phyloP scores from a whole-genome alignment of 441 rosid species.

The Populus trichocarpa region DNA sequence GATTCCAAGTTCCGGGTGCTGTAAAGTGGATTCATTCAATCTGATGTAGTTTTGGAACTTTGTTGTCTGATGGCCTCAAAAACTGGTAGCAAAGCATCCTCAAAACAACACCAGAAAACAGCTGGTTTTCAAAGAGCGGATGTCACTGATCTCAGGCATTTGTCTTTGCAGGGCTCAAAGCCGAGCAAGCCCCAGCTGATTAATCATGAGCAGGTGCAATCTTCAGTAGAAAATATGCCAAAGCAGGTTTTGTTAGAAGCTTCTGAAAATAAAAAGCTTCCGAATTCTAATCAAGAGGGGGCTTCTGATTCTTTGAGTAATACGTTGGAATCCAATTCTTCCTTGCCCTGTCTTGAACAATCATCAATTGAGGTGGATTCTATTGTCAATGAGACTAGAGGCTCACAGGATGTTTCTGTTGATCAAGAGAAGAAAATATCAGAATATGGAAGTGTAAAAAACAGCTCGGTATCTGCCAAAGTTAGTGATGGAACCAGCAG shows the following conservation, averaged over 20 bases:
- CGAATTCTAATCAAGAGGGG: constrained; percentile 39
- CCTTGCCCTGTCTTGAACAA: constrained; percentile 35
- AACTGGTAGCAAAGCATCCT: constrained; percentile 33
- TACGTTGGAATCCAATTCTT: constrained; percentile 42
- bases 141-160: constrained; percentile 28
- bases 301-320: constrained; percentile 35
- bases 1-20: constrained; percentile 17
- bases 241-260: constrained; percentile 28
- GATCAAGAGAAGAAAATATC: constrained; percentile 61
- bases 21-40: constrained; percentile 19
- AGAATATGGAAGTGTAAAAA: constrained; percentile 61
- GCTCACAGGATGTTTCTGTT: constrained; percentile 33
- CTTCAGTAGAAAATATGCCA: constrained; percentile 25
- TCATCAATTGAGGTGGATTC: constrained; percentile 30
- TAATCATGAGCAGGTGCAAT: constrained; percentile 30
- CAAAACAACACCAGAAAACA: constrained; percentile 34
- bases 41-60: constrained; percentile 26
- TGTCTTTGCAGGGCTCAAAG: constrained; percentile 36
- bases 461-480: constrained; percentile 72
- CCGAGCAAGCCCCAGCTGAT: constrained; percentile 31
- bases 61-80: constrained; percentile 46
- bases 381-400: constrained; percentile 35
- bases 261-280: constrained; percentile 36
- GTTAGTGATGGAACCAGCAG: constrained; percentile 67
- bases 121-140: constrained; percentile 33